Evolutionary conservation across 1,284 basidiomycete species (phyloP), one percentile per base, ranked within the genome.

Genomic region (Moesziomyces parantarcticus): DNA sequence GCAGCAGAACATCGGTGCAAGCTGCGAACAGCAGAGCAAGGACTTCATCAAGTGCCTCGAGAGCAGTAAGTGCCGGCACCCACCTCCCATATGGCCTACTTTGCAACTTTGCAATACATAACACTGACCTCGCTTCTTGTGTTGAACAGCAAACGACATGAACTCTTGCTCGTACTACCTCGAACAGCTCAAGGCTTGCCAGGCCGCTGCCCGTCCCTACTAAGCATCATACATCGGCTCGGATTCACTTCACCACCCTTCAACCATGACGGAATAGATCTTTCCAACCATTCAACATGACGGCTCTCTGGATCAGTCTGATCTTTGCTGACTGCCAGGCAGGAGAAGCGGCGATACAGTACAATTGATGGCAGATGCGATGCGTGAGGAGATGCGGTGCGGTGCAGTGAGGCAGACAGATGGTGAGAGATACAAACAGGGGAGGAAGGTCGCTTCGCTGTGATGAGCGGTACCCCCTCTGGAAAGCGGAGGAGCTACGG

Each of bases 121-220:
- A 36, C 40, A 23, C 51, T 58, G 58, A 58, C 50, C 39, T 14
- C 22, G 8, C 23, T 36, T 8, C 21, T 21, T 20, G 50, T 39
- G 8, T 29, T 22, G 21, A 16, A 57, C 61, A 74, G 71, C 76
- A 46, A 86, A 86, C 79, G 87, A 88, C 80, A 86, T 88, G 83
- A 80, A 85, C 56, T 84, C 86, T 32, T 88, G 88, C 84, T 80
- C 81, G 23, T 88, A 87, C 85, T 88, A 88, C 84, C 86, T 88
- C 60, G 87, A 84, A 83, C 81, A 83, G 61, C 82, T 84, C 67
- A 83, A 83, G 67, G 82, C 82, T 42, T 84, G 83, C 66, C 81
- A 83, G 61, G 79, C 81, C 29, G 78, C 79, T 29, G 80, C 82
- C 16, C 72, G 78, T 1, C 74, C 76, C 45, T 81, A 80, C 63